Evolutionary conservation across 805 yeast species (phyloP).

Genomic region (Candida caryicola): DNA sequence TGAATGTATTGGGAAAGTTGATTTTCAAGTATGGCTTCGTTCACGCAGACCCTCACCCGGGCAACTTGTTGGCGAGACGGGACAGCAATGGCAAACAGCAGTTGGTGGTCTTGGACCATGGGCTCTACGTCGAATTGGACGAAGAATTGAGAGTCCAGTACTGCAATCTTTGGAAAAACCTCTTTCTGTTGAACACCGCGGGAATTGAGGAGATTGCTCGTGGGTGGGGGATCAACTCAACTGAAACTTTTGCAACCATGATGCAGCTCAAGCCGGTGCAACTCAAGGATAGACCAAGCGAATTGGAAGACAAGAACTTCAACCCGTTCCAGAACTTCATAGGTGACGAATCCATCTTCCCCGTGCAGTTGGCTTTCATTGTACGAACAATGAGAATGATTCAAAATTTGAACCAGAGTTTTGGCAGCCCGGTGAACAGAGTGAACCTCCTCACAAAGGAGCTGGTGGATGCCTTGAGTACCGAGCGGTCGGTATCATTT

Average conservation of each 20-base stretch:
- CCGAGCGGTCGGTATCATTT: constrained; percentile 1
- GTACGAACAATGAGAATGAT: constrained; percentile 73
- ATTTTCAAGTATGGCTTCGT: constrained; percentile 65
- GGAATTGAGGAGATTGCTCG: constrained; percentile 48
- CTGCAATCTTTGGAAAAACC: constrained; percentile 58
- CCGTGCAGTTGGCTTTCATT: constrained; percentile 61
- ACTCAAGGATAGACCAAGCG: background rate
- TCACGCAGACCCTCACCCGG: constrained; percentile 82
- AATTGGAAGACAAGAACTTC: constrained; percentile 27
- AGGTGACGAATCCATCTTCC: constrained; percentile 62
- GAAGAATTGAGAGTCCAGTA: constrained; percentile 54
- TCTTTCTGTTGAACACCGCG: constrained; percentile 50
- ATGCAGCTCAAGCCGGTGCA: constrained; percentile 47
- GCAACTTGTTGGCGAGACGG: constrained; percentile 60
- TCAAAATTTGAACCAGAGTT: constrained; percentile 62
- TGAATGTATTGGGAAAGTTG: constrained; percentile 53
- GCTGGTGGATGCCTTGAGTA: constrained; percentile 36
- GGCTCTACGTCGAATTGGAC: constrained; percentile 58
- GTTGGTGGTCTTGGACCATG: constrained; percentile 72
- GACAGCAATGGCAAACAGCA: constrained; percentile 42
- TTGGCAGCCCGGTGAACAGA: constrained; percentile 75
- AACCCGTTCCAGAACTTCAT: constrained; percentile 53
- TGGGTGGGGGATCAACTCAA: constrained; percentile 68
- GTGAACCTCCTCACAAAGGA: constrained; percentile 59
- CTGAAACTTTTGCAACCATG: constrained; percentile 59